These are phyloP conservation scores for Coniferiporia sulphurascens DNA, from an alignment of 1,284 basidiomycete species.

Conservation along the genomic window DNA sequence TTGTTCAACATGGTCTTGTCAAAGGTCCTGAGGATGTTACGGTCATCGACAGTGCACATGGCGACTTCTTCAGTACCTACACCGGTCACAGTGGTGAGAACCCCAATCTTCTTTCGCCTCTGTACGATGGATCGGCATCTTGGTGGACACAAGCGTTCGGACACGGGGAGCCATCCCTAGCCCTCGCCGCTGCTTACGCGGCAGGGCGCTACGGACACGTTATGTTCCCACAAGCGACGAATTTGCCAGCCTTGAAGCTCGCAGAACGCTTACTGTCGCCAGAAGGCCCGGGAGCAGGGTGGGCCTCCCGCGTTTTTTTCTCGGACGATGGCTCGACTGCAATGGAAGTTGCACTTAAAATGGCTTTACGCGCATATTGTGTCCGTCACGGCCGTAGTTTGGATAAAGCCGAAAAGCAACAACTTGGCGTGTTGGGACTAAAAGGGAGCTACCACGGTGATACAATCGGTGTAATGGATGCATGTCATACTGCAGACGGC, in stretches of 20 bases:
- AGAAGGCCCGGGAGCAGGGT: slow-evolving; percentile 74
- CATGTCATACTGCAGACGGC: slow-evolving; percentile 70
- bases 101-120: slow-evolving; percentile 50
- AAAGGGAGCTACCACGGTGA: slow-evolving; percentile 97
- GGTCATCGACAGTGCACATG: slow-evolving; percentile 88
- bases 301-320: slow-evolving; percentile 91
- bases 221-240: slow-evolving; percentile 87
- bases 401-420: slow-evolving; percentile 38
- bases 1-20: slow-evolving; percentile 85
- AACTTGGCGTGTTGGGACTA: slow-evolving; percentile 81
- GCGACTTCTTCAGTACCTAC: slow-evolving; percentile 81
- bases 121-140: slow-evolving; percentile 90
- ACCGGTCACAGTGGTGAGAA: slow-evolving; percentile 26
- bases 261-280: slow-evolving; percentile 64
- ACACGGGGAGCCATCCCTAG: slow-evolving; percentile 74
- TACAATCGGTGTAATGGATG: slow-evolving; percentile 97
- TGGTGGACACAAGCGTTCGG: slow-evolving; percentile 99
- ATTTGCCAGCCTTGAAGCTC: slow-evolving; percentile 79
- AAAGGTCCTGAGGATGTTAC: slow-evolving; percentile 70
- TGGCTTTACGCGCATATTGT: slow-evolving; percentile 81
- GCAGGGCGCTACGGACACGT: slow-evolving; percentile 96
- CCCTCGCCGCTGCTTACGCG: slow-evolving; percentile 83
- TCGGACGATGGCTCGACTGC: slow-evolving; percentile 94
- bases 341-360: slow-evolving; percentile 96
- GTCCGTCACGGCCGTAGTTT: slow-evolving; percentile 38